Conservation (phyloP, 2,329 filamentous ascomycete genomes). For the Xylaria sp. region DNA sequence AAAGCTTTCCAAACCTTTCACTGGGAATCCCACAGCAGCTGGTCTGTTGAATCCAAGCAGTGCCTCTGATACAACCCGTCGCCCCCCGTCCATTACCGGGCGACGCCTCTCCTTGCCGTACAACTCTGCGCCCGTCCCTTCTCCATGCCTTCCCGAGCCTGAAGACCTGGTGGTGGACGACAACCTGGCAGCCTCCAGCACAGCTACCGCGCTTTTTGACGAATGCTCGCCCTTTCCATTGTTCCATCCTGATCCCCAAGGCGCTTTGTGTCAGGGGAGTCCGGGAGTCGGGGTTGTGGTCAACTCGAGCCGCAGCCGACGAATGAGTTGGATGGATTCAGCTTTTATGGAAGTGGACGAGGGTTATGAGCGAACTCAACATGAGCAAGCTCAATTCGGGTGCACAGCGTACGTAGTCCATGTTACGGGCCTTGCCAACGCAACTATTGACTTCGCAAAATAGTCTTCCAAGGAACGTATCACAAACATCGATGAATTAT, state of each 20-base stretch:
- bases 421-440: constrained; percentile 11
- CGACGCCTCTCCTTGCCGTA: constrained; percentile 38
- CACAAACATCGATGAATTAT: constrained; percentile 50
- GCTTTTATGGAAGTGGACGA: constrained; percentile 37
- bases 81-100: constrained; percentile 33
- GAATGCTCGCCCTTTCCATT: constrained; percentile 39
- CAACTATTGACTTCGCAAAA: constrained; percentile 19
- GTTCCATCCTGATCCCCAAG: constrained; percentile 46
- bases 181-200: constrained; percentile 17
- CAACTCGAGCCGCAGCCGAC: constrained; percentile 29
- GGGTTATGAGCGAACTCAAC: constrained; percentile 19
- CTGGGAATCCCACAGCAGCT: constrained; percentile 49
- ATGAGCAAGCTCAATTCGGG: constrained; percentile 10
- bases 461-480: constrained; percentile 43
- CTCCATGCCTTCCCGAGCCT: constrained; percentile 30
- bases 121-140: constrained; percentile 29
- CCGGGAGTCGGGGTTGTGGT: constrained; percentile 40
- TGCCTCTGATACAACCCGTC: constrained; percentile 41
- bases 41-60: constrained; percentile 48
- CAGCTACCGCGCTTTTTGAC: constrained; percentile 19
- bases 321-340: constrained; percentile 42
- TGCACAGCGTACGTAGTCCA: constrained; percentile 16
- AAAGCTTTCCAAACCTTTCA: constrained; percentile 59
- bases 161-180: constrained; percentile 20
- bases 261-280: constrained; percentile 34